Percentiles rank a stretch among this genome's conserved stretches.
Evolutionary conservation across 2,329 filamentous ascomycete genomes (phyloP).

Genomic region (Aspergillus pseudonomiae): DNA sequence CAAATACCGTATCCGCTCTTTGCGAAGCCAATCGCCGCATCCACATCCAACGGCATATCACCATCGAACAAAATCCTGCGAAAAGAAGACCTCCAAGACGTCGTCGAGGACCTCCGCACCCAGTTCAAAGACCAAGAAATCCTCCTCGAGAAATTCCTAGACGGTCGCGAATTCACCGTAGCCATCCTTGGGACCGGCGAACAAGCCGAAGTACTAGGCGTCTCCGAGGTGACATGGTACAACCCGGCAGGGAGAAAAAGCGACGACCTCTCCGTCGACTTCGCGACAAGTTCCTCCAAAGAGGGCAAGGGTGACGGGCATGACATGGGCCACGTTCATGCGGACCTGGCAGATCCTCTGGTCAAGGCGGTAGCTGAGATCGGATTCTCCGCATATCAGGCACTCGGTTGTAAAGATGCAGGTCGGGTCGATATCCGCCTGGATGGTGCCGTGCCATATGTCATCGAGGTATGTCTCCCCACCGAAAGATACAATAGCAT

Average conservation of each 20-base stretch:
- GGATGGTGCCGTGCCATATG: slow-evolving; percentile 9
- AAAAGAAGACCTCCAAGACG: slow-evolving; percentile 10
- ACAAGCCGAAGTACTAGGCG: slow-evolving; percentile 20
- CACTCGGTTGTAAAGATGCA: slow-evolving; percentile 18
- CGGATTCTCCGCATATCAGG: slow-evolving; percentile 17
- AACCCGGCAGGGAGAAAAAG: background rate
- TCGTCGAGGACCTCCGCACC: slow-evolving; percentile 18
- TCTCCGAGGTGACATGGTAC: slow-evolving; percentile 19
- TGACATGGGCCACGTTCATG: slow-evolving; percentile 7
- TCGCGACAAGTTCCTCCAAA: slow-evolving; percentile 14
- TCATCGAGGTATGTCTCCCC: slow-evolving; percentile 15
- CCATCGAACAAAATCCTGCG: slow-evolving; percentile 18
- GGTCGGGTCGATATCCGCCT: slow-evolving; percentile 23
- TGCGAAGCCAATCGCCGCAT: slow-evolving; percentile 20
- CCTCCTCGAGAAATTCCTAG: slow-evolving; percentile 25
- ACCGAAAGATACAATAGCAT: background rate
- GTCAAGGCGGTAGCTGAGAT: slow-evolving; percentile 13
- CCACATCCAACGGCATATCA: slow-evolving; percentile 24
- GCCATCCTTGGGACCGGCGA: slow-evolving; percentile 23
- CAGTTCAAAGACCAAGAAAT: slow-evolving; percentile 19
- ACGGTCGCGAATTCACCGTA: slow-evolving; percentile 29
- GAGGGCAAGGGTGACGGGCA: slow-evolving; percentile 5
- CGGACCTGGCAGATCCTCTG: slow-evolving; percentile 11
- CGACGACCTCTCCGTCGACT: slow-evolving; percentile 5
- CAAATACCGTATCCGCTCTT: slow-evolving; percentile 24